Evolutionary conservation across 2,329 filamentous ascomycete genomes (phyloP), one percentile per base, ranked within the genome.

Genomic region (Cladosporium sp.): DNA sequence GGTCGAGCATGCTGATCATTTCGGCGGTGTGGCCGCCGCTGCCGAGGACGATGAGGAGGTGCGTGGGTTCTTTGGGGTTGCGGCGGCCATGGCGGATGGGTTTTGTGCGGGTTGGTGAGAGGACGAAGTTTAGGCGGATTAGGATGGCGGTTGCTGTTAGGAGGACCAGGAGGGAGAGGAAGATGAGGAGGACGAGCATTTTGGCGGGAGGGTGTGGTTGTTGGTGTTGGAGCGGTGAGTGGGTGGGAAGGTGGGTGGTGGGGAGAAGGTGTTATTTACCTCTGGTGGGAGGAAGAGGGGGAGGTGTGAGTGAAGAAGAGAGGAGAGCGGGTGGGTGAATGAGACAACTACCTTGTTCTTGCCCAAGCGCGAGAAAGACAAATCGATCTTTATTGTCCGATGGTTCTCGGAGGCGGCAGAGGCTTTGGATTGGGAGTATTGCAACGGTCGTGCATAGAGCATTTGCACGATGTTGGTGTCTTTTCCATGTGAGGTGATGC

Each of bases 11-110:
- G 62, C 85, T 83, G 55, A 95, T 77, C 86, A 98, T 95, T 69
- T 98, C 93, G 41, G 89, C 84, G 0, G 93, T 96, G 70, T 98
- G 93, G 1, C 93, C 93, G 27, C 93, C 93, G 2, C 88, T 94
- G 46, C 93, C 93, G 19, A 97, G 84, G 20, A 97, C 84, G 55
- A 95, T 79, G 27, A 95, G 74, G 48, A 90, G 74, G 67, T 91
- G 82, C 6, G 75, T 74, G 20, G 72, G 71, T 3, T 61, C 43
- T n/a, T 51, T 32, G 16, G 62, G 62, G 47, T 62, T 65, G 39
- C 45, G 58, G 51, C 52, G 62, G 56, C 51, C 55, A 43, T 57
- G 60, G 46, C 54, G 61, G 55, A 49, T 50, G 48, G 60, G 58
- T 41, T 60, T 64, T 43, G 47, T 56, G 46, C 63, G 63, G 49